These are phyloP conservation scores for Backusella macrospora DNA, from an alignment of 192 early-diverging fungal genomes.

Conservation along the genomic window DNA sequence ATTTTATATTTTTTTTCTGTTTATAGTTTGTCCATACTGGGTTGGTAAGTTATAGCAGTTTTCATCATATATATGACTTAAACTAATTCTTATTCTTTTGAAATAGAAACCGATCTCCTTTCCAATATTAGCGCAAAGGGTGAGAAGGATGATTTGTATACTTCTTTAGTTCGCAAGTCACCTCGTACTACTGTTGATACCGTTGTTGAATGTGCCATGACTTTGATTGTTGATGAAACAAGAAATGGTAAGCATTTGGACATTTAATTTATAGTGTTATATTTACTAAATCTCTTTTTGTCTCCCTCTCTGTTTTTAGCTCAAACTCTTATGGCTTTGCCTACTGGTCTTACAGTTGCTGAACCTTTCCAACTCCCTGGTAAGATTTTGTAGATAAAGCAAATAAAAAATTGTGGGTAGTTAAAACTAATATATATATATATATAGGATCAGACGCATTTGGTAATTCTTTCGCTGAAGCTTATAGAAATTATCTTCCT, in stretches of 20 bases:
- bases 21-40: conserved; percentile 34
- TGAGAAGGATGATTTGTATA: not conserved
- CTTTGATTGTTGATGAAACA: conserved; percentile 27
- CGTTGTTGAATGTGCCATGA: conserved; percentile 33
- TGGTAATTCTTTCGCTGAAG: not conserved
- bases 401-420: too few species aligned
- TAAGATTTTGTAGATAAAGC: not conserved
- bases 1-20: not conserved
- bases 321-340: conserved; percentile 26
- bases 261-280: not conserved
- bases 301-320: conserved; percentile 11
- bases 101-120: conserved; percentile 27
- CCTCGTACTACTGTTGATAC: conserved; percentile 20
- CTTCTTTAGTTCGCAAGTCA: not conserved
- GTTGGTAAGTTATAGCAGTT: conserved; percentile 11
- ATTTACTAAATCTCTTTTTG: not conserved
- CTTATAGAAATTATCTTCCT: not conserved
- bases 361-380: not conserved
- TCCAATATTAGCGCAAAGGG: not conserved
- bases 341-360: conserved; percentile 19
- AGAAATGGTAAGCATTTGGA: conserved; percentile 19
- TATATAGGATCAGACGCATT: not conserved
- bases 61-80: not conserved
- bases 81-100: not conserved
- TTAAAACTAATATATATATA: not conserved